These are phyloP conservation scores for Mycena amicta DNA, from an alignment of 768 basidiomycete species.

Conservation along the genomic window DNA sequence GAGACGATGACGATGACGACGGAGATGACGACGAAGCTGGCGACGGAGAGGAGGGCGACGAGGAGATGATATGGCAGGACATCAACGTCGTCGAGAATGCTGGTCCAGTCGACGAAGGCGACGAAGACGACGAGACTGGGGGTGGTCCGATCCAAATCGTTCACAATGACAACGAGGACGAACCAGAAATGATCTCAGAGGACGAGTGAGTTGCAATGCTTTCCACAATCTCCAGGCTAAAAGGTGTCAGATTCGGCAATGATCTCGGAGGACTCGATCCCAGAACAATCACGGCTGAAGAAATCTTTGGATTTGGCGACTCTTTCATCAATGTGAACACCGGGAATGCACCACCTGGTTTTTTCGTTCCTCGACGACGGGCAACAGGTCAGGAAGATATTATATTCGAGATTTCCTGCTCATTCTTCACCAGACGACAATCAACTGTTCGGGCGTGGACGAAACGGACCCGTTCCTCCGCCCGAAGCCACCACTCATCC, in stretches of 20 bases:
- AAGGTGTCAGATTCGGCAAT: conserved; percentile 36
- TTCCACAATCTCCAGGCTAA: not conserved
- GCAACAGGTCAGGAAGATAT: too few species aligned
- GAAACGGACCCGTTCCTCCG: conserved; percentile 52
- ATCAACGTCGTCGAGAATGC: conserved; percentile 51
- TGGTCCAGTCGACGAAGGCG: conserved; percentile 52
- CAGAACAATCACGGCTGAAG: conserved; percentile 45
- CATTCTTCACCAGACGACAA: conserved; percentile 49
- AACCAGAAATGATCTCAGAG: conserved; percentile 63
- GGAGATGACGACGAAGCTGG: conserved; percentile 53
- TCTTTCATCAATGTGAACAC: conserved; percentile 49
- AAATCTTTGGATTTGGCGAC: conserved; percentile 58
- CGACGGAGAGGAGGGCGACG: conserved; percentile 51
- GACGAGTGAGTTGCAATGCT: conserved; percentile 53
- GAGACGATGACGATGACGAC: conserved; percentile 44
- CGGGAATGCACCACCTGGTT: conserved; percentile 42
- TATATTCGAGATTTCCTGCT: conserved; percentile 10
- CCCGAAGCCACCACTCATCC: conserved; percentile 81
- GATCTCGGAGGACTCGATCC: conserved; percentile 43
- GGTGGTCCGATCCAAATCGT: conserved; percentile 65
- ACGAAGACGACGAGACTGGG: conserved; percentile 65
- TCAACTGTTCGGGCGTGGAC: conserved; percentile 64
- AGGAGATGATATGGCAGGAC: conserved; percentile 65
- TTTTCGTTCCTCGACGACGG: conserved; percentile 54
- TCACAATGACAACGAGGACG: conserved; percentile 62